Percentiles rank a stretch among this genome's conserved stretches.
Evolutionary conservation across 164 flowering plant species (phyloP).

Genomic region (Amborella trichopoda): DNA sequence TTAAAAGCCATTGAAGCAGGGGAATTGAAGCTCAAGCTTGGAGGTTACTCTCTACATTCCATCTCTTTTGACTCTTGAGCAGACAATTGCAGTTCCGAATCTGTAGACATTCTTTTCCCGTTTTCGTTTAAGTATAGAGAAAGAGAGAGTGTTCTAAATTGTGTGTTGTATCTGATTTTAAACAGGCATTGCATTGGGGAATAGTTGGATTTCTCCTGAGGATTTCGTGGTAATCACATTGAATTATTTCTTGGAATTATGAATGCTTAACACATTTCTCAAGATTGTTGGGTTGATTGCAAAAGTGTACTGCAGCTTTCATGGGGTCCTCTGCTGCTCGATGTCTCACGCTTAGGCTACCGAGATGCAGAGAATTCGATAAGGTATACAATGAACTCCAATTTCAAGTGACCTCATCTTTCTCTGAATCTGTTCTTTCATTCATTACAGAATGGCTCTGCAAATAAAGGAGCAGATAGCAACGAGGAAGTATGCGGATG

Average conservation of each 20-base stretch:
- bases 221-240: conserved; percentile 65
- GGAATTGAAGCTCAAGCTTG: conserved; percentile 59
- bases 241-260: background rate
- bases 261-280: background rate
- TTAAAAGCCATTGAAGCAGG: conserved; percentile 54
- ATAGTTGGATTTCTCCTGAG: conserved; percentile 96
- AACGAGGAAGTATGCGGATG: conserved; percentile 32
- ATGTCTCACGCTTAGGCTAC: conserved; percentile 62
- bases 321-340: conserved; percentile 91
- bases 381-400: conserved; percentile 25
- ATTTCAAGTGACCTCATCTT: background rate
- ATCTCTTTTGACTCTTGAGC: background rate
- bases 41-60: conserved; percentile 46
- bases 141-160: too few relatives aligned
- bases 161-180: background rate
- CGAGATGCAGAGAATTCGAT: conserved; percentile 40
- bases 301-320: conserved; percentile 39
- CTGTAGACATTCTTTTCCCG: too few relatives aligned
- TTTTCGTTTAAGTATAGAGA: too few relatives aligned
- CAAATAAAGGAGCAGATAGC: conserved; percentile 45
- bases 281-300: background rate
- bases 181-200: conserved; percentile 77
- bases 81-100: too few relatives aligned
- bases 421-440: background rate
- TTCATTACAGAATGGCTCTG: conserved; percentile 38